Base-by-base conservation (phyloP, 2,329 filamentous ascomycete genomes). In the Hypoxylon sp. region DNA sequence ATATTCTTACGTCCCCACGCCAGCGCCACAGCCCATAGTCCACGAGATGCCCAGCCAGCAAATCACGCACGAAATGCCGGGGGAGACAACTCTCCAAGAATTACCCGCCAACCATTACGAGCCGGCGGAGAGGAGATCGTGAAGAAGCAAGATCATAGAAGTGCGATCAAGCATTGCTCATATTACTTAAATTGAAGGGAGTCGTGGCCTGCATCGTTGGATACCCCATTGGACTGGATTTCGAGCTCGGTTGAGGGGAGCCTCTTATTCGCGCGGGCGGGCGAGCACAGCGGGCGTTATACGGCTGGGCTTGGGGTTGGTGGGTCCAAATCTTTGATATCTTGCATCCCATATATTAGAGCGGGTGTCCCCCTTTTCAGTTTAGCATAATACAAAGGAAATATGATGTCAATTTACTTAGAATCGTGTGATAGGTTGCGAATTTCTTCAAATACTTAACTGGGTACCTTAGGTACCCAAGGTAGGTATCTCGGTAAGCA, bases 1-100 rank as follows among this genome's bases (percentile, higher is more conserved):
- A 17, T 48, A 58, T 48, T 55, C 70, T 27, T 71, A 68, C 46
- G 68, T 70, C 50, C 48, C 68, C 20, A 60, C 68, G 0, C 55
- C 53, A 3, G 60, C 65, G 42, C 33, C 55, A 2, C 65, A 67
- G 26, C 64, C 65, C 4, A 60, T 73, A 29, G 59, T 35, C 9
- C 38, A 42, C 21, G 70, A 74, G 52, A 59, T 72, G 53, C 47
- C 66, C 20, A 67, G 58, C 0, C 67, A 68, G 23, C 49, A 58
- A 7, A 51, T 58, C 20, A 49, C 47, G 10, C 52, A 54, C 23
- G 60, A 63, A 38, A 60, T 63, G 55, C 45, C 15, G 20, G 18
- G 17, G 2, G 21, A 42, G 7, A 42, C 20, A 3, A 21, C 13
- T 21, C 38, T 11, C 2, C 21, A 21, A 24, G 38, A 42, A 42